Percentiles rank a stretch among this genome's conserved stretches.
phyloP scores from a whole-genome alignment of 768 basidiomycete species.

The Ramaria sp. region DNA sequence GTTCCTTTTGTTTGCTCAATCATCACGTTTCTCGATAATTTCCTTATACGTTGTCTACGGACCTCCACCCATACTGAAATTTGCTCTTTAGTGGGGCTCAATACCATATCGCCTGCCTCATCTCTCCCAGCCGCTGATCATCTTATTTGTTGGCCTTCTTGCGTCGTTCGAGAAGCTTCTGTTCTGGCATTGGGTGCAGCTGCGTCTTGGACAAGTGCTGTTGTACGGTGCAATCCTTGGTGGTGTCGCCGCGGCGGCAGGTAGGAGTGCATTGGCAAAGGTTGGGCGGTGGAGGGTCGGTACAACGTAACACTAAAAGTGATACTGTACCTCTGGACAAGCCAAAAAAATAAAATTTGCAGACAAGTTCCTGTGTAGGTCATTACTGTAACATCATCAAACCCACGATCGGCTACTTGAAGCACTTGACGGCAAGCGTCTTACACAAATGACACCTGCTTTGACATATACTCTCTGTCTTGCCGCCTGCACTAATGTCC shows the following conservation, averaged over 20 bases:
- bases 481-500: too few relatives aligned
- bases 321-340: not conserved
- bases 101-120: conserved; percentile 48
- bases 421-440: too few relatives aligned
- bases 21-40: not conserved
- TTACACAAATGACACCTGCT: too few relatives aligned
- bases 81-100: conserved; percentile 45
- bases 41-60: too few relatives aligned
- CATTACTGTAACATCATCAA: too few relatives aligned
- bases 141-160: conserved; percentile 63
- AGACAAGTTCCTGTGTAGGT: too few relatives aligned
- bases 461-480: too few relatives aligned
- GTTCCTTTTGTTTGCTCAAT: not conserved
- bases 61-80: not conserved
- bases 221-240: conserved; percentile 59
- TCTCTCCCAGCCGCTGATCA: conserved; percentile 52
- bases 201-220: conserved; percentile 73
- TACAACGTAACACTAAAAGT: not conserved
- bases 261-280: conserved; percentile 59
- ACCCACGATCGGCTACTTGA: too few relatives aligned
- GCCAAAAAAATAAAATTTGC: too few relatives aligned
- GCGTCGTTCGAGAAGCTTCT: conserved; percentile 74
- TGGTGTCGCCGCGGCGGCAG: conserved; percentile 55
- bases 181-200: conserved; percentile 81
- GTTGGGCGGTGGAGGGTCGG: conserved; percentile 48